Base-by-base conservation (phyloP, 129 eudicot species). In the Flaveria brownii region DNA sequence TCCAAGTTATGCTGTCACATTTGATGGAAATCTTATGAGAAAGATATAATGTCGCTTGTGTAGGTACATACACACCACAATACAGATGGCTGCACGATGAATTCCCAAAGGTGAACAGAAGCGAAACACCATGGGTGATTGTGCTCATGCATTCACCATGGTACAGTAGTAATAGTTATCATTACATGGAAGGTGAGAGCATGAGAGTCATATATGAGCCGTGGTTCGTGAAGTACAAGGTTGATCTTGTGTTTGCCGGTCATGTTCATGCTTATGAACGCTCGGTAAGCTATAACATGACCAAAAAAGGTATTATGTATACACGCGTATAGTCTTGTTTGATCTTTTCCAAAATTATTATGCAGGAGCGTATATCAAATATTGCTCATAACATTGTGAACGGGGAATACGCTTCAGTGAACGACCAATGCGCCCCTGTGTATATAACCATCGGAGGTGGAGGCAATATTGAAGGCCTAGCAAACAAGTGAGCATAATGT, bases 181-280 rank as follows among this genome's bases (percentile, higher is more conserved):
- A 87, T 72, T 84, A 81, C 43, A 84, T 84, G 88, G 88, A 84
- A 82, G 91, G 86, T 1, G 91, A 87, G 61, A 84, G 78, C 9
- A 87, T 87, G 88, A 84, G 91, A 82, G 86, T 84, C 12, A 56
- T 78, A 73, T 84, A 28, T 51, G 91, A 87, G 73, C 75, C 83
- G 2, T 87, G 82, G 82, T 87, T 87, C 54, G 84, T 84, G 14
- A n/a, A 87, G 62, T 76, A 66, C 79, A 87, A 87, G 76, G 88
- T 87, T 25, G 88, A 87, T 76, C 64, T 82, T 22, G 91, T 87
- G 51, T 87, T 87, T 62, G 86, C 88, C 17, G 91, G 91, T 56
- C 91, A 87, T 76, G 91, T 87, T 70, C 91, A 87, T 62, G 88
- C 91, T 42, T 87, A 87, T 9, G 91, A 87, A 52, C 75, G 88